Conservation (phyloP, 179 eudicot genomes). For the Carnegiea gigantea region DNA sequence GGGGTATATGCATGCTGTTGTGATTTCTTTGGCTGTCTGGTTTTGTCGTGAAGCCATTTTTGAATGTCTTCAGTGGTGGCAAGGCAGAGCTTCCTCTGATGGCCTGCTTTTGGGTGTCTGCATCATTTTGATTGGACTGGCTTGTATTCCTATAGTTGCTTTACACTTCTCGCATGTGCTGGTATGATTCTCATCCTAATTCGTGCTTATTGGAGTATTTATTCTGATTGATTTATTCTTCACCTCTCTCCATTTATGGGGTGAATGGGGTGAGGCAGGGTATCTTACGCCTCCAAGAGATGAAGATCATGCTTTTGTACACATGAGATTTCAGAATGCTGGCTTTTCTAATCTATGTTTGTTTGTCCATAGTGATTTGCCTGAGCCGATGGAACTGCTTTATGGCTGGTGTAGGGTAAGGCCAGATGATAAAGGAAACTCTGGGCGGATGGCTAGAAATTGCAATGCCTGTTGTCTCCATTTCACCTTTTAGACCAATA, state of each 20-base stretch:
- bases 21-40: conserved; percentile 90
- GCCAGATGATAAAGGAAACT: not conserved
- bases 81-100: conserved; percentile 93
- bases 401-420: not conserved
- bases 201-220: conserved; percentile 2
- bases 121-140: conserved; percentile 78
- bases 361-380: not conserved
- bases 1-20: conserved; percentile 77
- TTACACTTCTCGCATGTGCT: conserved; percentile 91
- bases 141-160: conserved; percentile 87
- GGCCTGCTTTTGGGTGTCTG: conserved; percentile 92
- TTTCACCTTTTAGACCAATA: not conserved
- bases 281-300: not conserved
- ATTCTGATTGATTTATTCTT: not conserved
- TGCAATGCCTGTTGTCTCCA: not conserved
- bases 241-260: conserved; percentile 1
- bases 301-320: conserved; percentile 7
- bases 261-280: not conserved
- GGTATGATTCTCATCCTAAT: conserved; percentile 45
- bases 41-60: conserved; percentile 94
- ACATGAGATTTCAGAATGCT: not conserved
- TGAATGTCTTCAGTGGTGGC: conserved; percentile 98
- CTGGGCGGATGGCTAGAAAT: conserved; percentile 1
- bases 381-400: not conserved
- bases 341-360: not conserved